phyloP scores from a whole-genome alignment of 176 grass and related monocot species.

The Oryza meridionalis region DNA sequence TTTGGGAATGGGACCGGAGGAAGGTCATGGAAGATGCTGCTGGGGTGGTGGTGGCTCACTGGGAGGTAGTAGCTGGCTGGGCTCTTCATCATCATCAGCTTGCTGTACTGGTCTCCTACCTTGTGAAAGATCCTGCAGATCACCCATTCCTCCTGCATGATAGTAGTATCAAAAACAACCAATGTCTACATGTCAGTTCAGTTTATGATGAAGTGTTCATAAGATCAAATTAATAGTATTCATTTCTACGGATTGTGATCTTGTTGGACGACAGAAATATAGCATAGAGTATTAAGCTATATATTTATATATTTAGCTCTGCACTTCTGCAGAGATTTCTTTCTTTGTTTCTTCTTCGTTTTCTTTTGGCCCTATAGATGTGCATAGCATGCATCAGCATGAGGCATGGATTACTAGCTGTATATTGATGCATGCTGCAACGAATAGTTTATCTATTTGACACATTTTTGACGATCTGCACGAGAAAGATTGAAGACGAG shows the following conservation, averaged over 20 bases:
- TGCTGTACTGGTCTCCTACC: slow-evolving; percentile 59
- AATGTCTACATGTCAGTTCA: neutral
- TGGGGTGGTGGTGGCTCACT: slow-evolving; percentile 31
- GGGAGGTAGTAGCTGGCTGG: slow-evolving; percentile 43
- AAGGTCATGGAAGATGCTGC: slow-evolving; percentile 47
- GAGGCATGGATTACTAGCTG: neutral
- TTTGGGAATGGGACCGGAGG: slow-evolving; percentile 48
- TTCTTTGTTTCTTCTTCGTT: neutral
- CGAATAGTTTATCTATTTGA: neutral
- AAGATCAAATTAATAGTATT: neutral
- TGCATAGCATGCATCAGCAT: neutral
- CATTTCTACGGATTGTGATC: neutral
- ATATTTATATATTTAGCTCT: neutral
- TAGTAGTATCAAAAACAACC: neutral
- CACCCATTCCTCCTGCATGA: slow-evolving; percentile 91
- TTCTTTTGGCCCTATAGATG: neutral
- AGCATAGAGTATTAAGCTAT: neutral
- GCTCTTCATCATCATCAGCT: slow-evolving; percentile 62
- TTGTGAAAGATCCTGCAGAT: slow-evolving; percentile 99
- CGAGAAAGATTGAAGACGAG: slow-evolving; percentile 25
- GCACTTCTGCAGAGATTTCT: slow-evolving; percentile 13
- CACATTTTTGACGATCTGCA: slow-evolving; percentile 35
- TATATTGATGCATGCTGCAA: neutral
- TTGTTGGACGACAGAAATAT: neutral
- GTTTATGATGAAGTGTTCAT: neutral